These are phyloP conservation scores for Cyberlindnera maritima DNA, from an alignment of 805 yeast species.

Conservation along the genomic window DNA sequence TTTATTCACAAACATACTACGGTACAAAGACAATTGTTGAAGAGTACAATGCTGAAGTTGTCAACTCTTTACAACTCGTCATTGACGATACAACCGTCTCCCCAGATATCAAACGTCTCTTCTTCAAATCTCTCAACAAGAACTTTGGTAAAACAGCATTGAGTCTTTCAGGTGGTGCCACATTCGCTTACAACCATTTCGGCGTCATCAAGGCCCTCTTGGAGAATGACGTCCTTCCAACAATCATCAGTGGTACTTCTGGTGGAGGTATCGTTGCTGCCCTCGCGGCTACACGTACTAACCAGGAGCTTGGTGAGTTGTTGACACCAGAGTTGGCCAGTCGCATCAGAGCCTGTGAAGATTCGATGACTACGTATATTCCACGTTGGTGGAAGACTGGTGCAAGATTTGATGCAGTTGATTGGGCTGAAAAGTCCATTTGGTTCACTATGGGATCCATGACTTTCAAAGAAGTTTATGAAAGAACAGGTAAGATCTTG, in stretches of 20 bases:
- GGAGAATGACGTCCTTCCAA: constrained; percentile 65
- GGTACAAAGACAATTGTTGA: constrained; percentile 67
- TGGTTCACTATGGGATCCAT: constrained; percentile 74
- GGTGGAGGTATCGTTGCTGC: constrained; percentile 84
- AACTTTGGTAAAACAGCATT: constrained; percentile 73
- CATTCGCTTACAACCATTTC: constrained; percentile 74
- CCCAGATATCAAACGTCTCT: constrained; percentile 40
- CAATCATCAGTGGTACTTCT: constrained; percentile 71
- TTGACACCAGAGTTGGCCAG: constrained; percentile 57
- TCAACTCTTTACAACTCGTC: constrained; percentile 43
- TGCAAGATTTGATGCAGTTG: constrained; percentile 71
- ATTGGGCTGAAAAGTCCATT: constrained; percentile 65
- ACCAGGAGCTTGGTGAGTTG: constrained; percentile 56
- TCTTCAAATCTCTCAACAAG: constrained; percentile 56
- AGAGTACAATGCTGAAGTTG: constrained; percentile 52
- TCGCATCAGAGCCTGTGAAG: constrained; percentile 68
- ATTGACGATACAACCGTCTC: constrained; percentile 37
- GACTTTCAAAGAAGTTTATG: constrained; percentile 68
- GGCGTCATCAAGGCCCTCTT: constrained; percentile 72
- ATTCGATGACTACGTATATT: constrained; percentile 56
- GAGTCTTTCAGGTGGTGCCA: constrained; percentile 77
- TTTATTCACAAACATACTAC: constrained; percentile 71
- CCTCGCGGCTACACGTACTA: constrained; percentile 63
- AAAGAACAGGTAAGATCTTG: constrained; percentile 64
- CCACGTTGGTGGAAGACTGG: constrained; percentile 72